Base-by-base conservation (phyloP, 129 eudicot species). In the Lactuca saligna region DNA sequence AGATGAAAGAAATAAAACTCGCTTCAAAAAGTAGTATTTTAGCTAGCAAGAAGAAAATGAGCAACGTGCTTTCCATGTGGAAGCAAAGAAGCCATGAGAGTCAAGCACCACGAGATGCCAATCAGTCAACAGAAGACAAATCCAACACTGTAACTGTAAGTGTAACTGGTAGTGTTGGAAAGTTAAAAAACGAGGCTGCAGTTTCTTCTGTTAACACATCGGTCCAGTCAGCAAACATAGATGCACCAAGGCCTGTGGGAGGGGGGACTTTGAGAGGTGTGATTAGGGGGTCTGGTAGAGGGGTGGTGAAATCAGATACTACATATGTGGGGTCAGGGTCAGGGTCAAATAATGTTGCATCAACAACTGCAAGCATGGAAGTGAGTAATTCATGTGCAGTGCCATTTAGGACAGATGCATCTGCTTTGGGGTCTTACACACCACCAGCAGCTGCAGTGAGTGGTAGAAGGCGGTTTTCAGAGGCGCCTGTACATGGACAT, bases 51-150 rank as follows among this genome's bases (percentile, higher is more conserved):
- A 93, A 93, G 83, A 93, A 89, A 78, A 93, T 93, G 99, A 93
- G 81, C 68, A 93, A 93, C 66, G 99, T 93, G 13, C 77, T 93
- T 44, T 78, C 91, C 10, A 89, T 89, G 97, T 93, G 99, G 99
- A 93, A 93, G 65, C 99, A 93, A 66, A 89, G 99, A 75, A 93
- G 95, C 62, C 92, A 89, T 78, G 99, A 93, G 78, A 89, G 95
- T 61, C 98, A 92, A 83, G 82, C 96, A 70, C 98, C 98, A 17
- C 91, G 97, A 54, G 96, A 86, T 61, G 94, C 75, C 25, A 84
- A 68, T 46, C 80, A 81, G 29, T 69, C 78, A 4, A 63, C 48
- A 12, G 96, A 86, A 72, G 95, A 86, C 54, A 83, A 81, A 78
- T 51, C 85, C 8, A 83, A 41, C 56, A 63, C 81, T 12, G 57